Base-by-base conservation (phyloP, 108 stramenopile genomes). In the Asterionellopsis glacialis region DNA sequence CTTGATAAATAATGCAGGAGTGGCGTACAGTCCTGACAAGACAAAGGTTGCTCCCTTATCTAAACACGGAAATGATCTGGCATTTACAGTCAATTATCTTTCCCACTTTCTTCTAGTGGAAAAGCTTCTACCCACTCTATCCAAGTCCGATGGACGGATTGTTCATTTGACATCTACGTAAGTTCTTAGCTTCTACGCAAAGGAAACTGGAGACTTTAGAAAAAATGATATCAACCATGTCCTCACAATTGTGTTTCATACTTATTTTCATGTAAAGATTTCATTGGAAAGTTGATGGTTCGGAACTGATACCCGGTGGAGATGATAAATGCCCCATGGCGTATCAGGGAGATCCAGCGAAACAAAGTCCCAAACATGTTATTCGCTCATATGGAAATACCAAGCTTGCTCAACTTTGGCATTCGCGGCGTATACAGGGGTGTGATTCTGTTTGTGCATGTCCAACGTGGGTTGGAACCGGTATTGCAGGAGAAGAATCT, bases 61-160 rank as follows among this genome's bases (percentile, higher is more conserved):
- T 5, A 7, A 2, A 5, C 33, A 33, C 33, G 33, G 33, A 7
- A 2, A 33, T 2, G 33, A 33, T 33, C 7, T 33, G 7, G 33
- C 33, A 2, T 33, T 33, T 7, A 33, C 33, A 33, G 75, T 79
- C 15, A 85, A 85, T 53, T 85, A 81, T 63, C 61, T 85, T 12
- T 75, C 76, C n/a, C 84, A 85, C 50, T 81, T 85, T 51, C 65
- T 85, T 25, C 61, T 81, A 45, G 79, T 77, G 51, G 77, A 81
- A 67, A 63, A 61, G 18, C 40, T 57, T 81, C 27, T 25, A 73
- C 58, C 76, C 79, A 9, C 4, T 62, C 24, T 52, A 74, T 27
- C 25, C 55, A 54, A 63, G 59, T 15, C 16, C 22, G 22, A 33
- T 33, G 33, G 33, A 5, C 33, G 33, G 7, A 7, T 33, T 33